Evolutionary conservation across 1,139 yeast species (phyloP).

Genomic region (Blastobotrys elegans): DNA sequence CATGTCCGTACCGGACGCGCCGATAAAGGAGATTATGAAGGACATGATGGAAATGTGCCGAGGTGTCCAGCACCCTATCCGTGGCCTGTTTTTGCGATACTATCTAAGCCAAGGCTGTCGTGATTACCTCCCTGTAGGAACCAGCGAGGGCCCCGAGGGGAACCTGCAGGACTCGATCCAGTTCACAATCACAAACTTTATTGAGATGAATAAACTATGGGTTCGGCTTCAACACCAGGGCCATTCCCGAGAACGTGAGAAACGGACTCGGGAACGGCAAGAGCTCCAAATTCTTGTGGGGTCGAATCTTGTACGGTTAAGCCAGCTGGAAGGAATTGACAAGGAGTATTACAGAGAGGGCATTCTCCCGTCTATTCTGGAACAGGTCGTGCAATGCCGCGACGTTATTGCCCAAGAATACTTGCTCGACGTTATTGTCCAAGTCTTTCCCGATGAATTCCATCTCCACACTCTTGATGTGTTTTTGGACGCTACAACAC

Average conservation of each 20-base stretch:
- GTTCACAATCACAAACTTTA: conserved; percentile 78
- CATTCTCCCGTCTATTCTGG: conserved; percentile 75
- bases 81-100: conserved; percentile 82
- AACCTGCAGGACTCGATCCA: conserved; percentile 61
- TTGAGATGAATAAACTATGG: conserved; percentile 98
- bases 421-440: conserved; percentile 81
- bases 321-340: conserved; percentile 79
- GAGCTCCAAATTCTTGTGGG: conserved; percentile 92
- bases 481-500: conserved; percentile 60
- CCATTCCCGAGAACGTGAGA: conserved; percentile 73
- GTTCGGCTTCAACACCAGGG: conserved; percentile 96
- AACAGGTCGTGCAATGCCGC: conserved; percentile 87
- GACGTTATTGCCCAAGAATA: conserved; percentile 92
- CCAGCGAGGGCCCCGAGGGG: conserved; percentile 35
- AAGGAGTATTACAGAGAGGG: conserved; percentile 53
- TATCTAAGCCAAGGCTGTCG: conserved; percentile 82
- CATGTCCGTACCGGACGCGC: conserved; percentile 73
- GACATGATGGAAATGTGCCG: conserved; percentile 98
- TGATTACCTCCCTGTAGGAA: conserved; percentile 52
- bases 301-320: conserved; percentile 79
- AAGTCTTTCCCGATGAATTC: conserved; percentile 90
- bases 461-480: conserved; percentile 71
- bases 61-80: conserved; percentile 94
- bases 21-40: conserved; percentile 79
- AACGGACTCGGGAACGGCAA: conserved; percentile 72